These are phyloP conservation scores for Aureobasidium sp. DNA, from an alignment of 2,329 filamentous ascomycete species.

Conservation along the genomic window DNA sequence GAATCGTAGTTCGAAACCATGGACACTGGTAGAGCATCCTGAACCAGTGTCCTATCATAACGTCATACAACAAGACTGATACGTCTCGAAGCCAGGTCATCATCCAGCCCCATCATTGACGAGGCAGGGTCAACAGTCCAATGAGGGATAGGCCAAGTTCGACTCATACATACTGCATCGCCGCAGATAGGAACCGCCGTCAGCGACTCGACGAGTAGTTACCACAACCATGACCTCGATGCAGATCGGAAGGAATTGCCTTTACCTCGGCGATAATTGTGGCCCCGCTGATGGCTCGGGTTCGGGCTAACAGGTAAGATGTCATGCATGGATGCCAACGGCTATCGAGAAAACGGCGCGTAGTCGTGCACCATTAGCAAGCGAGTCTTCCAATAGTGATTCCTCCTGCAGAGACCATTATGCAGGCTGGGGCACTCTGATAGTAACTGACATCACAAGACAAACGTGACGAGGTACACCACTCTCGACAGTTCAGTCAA, in stretches of 20 bases:
- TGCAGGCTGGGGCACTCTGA: neutral
- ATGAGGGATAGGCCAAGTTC: neutral
- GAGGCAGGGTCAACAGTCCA: neutral
- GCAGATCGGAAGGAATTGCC: neutral
- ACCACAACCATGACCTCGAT: neutral
- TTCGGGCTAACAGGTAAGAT: conserved; percentile 1
- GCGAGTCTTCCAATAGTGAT: neutral
- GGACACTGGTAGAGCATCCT: neutral
- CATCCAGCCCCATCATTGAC: neutral
- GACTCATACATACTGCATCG: neutral
- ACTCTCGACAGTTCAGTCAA: neutral
- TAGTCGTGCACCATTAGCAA: neutral
- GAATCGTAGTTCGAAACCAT: neutral
- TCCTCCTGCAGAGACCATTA: neutral
- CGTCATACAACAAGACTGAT: neutral
- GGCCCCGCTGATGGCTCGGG: conserved; percentile 8
- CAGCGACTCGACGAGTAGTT: neutral
- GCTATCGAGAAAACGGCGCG: neutral
- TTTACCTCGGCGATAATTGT: conserved; percentile 1
- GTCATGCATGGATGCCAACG: neutral
- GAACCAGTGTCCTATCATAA: neutral
- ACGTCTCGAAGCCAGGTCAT: neutral
- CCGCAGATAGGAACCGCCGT: neutral
- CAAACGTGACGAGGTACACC: neutral
- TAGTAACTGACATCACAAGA: neutral